Conservation (phyloP, 2,329 filamentous ascomycete species). For the Geosmithia putterillii region DNA sequence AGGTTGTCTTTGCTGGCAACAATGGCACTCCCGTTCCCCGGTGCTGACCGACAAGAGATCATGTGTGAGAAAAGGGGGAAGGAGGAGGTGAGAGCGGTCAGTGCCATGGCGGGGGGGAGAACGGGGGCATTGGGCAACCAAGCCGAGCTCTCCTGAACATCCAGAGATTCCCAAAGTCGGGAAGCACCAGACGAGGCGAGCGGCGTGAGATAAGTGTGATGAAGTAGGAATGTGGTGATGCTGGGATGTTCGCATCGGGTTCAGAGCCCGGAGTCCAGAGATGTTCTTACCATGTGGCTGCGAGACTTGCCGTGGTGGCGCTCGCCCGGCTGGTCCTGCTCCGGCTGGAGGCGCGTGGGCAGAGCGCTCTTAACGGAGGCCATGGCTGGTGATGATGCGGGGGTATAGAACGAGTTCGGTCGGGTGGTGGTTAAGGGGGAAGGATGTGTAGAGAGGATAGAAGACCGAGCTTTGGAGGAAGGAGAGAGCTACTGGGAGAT, state of each 20-base stretch:
- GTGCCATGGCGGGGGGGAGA: neutral
- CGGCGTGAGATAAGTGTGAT: neutral
- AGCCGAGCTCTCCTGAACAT: neutral
- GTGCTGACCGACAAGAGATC: neutral
- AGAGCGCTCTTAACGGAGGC: conserved; percentile 64
- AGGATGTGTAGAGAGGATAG: neutral
- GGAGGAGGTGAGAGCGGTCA: neutral
- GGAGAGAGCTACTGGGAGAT: neutral
- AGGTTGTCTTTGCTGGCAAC: neutral
- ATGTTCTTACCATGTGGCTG: conserved; percentile 65
- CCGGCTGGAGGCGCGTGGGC: conserved; percentile 71
- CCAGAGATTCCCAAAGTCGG: neutral
- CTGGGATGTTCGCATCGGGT: neutral
- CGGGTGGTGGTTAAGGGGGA: neutral
- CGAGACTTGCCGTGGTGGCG: conserved; percentile 75
- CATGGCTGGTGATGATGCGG: conserved; percentile 39
- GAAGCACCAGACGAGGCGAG: neutral
- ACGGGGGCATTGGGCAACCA: neutral
- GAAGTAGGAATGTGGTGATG: neutral
- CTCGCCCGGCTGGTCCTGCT: conserved; percentile 29
- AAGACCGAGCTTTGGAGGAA: conserved; percentile 3
- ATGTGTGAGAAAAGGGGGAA: neutral
- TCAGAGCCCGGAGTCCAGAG: conserved; percentile 1
- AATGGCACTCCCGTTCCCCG: neutral
- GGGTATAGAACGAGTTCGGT: conserved; percentile 5